Evolutionary conservation across 495 filamentous ascomycete genomes (phyloP).

Genomic region (Elasticomyces elasticus): DNA sequence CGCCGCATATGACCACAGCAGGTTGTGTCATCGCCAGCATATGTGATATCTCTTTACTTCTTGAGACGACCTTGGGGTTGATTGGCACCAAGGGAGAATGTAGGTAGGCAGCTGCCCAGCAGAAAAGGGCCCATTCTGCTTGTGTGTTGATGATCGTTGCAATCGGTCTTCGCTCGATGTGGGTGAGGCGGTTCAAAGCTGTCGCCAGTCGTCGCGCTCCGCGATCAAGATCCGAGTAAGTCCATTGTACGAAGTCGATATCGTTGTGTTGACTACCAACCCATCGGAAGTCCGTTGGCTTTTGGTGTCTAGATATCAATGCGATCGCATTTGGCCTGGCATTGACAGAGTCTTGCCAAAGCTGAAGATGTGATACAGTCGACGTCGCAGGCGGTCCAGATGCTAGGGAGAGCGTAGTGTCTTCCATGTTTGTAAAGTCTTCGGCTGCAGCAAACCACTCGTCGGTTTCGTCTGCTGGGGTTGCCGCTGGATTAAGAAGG

Average conservation of each 20-base stretch:
- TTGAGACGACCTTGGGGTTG: constrained; percentile 8
- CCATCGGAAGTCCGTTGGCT: constrained; percentile 9
- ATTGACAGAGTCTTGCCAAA: constrained; percentile 10
- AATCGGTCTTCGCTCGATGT: constrained; percentile 8
- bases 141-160: constrained; percentile 8
- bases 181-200: constrained; percentile 4
- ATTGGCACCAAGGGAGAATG: constrained; percentile 10
- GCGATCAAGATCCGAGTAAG: constrained; percentile 11
- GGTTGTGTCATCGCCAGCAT: constrained; percentile 4
- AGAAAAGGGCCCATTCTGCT: constrained; percentile 13
- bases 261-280: constrained; percentile 10
- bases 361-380: constrained; percentile 4
- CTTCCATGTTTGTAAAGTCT: background rate
- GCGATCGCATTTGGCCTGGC: constrained; percentile 5
- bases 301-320: constrained; percentile 4
- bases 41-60: constrained; percentile 5
- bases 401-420: constrained; percentile 2
- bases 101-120: constrained; percentile 11
- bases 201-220: constrained; percentile 7
- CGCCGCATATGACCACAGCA: constrained; percentile 1
- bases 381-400: background rate
- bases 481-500: background rate
- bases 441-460: too few relatives aligned
- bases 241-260: constrained; percentile 5
- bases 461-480: too few relatives aligned